phyloP scores from a whole-genome alignment of 2,329 filamentous ascomycete genomes.

The Ceratocystis smalleyi region DNA sequence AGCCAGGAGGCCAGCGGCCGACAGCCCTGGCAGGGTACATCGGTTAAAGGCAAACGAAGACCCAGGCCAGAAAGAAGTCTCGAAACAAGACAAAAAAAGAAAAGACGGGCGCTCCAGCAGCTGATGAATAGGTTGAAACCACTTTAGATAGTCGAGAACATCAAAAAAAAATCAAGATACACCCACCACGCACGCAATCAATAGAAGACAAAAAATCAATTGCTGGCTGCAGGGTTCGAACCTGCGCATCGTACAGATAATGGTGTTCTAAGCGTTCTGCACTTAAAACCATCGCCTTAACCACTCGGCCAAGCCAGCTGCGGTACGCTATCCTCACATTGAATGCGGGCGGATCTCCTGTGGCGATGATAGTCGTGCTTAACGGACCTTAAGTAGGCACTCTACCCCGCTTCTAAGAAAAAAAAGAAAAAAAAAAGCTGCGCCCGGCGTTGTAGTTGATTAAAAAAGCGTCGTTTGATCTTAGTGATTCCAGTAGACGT shows the following conservation, averaged over 20 bases:
- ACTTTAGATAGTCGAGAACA: not conserved
- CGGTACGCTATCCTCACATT: not conserved
- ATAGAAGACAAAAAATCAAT: not conserved
- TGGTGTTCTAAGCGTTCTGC: constrained; percentile 10
- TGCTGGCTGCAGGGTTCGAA: constrained; percentile 16
- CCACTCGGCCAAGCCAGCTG: constrained; percentile 16
- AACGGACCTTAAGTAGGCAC: not conserved
- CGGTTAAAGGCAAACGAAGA: too few species aligned
- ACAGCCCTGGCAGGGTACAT: too few species aligned
- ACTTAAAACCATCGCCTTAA: constrained; percentile 17
- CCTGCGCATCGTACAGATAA: constrained; percentile 16
- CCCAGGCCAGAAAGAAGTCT: too few species aligned
- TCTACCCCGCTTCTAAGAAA: not conserved
- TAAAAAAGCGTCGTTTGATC: too few species aligned
- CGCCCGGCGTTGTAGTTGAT: too few species aligned
- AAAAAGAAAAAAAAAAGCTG: too few species aligned
- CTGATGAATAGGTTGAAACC: too few species aligned
- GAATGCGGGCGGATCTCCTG: not conserved
- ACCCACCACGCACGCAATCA: too few species aligned
- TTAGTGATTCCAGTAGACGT: too few species aligned
- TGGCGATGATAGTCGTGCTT: not conserved
- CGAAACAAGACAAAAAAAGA: too few species aligned
- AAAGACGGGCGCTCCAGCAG: too few species aligned
- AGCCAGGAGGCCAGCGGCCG: too few species aligned
- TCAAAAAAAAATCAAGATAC: not conserved